Evolutionary conservation across 2,329 filamentous ascomycete genomes (phyloP), one percentile per base, ranked within the genome.

Genomic region (Fusarium clavum): DNA sequence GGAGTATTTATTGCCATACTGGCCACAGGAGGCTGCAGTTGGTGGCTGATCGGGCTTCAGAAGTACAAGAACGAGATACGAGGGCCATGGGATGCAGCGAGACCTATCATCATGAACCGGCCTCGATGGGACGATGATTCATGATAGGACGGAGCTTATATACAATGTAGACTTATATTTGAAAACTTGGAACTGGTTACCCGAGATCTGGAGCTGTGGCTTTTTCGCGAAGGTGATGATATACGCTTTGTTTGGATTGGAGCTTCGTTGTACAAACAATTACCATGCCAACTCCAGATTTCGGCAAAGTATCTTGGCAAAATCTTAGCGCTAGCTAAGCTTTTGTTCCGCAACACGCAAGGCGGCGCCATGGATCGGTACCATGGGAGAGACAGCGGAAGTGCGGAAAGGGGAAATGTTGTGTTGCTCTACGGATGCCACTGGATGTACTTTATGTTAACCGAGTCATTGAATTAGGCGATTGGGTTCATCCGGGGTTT

Each of bases 11-110:
- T 94, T 24, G 91, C 92, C 1, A 89, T 90, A 7, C 79, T 97
- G 57, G 90, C 90, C 4, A 97, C 98, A 89, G 96, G 95, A 3
- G 91, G 94, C 14, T 98, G 94, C 79, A 97, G 94, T 78, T 98
- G 94, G 95, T 98, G 96, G 94, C 82, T 99, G 69, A 98, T 99
- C 76, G 93, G 94, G 11, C 81, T 99, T 79, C 96, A 99, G 81
- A 95, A 97, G 82, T 99, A 98, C 82, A 99, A 99, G 85, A 98
- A 98, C 79, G 96, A 98, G 81, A 98, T 99, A 72, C 93, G 94
- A 77, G 96, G 96, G 45, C 96, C 96, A 2, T 99, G 96, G 96
- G 96, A 99, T 82, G 94, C 95, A 22, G 96, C 96, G 9, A 87
- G 94, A 77, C 96, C 96, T 12, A 88, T 96, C 59, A 94, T 96